Evolutionary conservation across 2,329 filamentous ascomycete species (phyloP).

Genomic region (Chalara sp.): DNA sequence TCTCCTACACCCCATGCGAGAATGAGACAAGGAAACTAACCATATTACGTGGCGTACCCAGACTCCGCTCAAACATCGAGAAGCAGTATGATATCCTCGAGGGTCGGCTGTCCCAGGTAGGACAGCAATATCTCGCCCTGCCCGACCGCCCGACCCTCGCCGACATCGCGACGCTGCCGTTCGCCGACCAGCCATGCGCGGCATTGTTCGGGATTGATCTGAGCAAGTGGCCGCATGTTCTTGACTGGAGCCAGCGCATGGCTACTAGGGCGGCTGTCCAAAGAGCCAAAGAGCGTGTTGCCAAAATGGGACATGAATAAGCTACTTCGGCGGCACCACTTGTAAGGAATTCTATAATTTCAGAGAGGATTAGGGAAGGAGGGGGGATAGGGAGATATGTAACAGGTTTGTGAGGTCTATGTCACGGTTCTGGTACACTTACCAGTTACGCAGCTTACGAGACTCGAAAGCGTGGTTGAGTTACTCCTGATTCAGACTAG

Average conservation of each 20-base stretch:
- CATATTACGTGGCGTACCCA: no score
- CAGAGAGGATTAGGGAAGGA: no score
- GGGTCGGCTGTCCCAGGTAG: conserved; percentile 12
- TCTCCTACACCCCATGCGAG: no score
- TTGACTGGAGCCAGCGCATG: conserved; percentile 25
- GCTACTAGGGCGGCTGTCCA: conserved; percentile 18
- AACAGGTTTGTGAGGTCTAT: no score
- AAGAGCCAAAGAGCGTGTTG: conserved; percentile 13
- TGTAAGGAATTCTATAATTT: no score
- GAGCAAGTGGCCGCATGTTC: conserved; percentile 25
- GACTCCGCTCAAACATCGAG: conserved; percentile 21
- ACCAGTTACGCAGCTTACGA: no score
- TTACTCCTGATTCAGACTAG: no score
- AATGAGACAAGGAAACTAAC: no score
- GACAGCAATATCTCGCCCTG: conserved; percentile 29
- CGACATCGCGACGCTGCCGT: conserved; percentile 31
- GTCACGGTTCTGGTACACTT: no score
- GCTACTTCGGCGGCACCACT: no score
- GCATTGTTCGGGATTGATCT: conserved; percentile 27
- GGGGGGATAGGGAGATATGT: no score
- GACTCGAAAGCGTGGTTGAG: no score
- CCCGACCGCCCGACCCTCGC: conserved; percentile 29
- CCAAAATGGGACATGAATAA: conserved; percentile 10
- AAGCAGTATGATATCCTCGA: conserved; percentile 27
- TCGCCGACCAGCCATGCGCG: conserved; percentile 33